phyloP scores from a whole-genome alignment of 2,329 filamentous ascomycete species.

The Dothideomycetes sp. region DNA sequence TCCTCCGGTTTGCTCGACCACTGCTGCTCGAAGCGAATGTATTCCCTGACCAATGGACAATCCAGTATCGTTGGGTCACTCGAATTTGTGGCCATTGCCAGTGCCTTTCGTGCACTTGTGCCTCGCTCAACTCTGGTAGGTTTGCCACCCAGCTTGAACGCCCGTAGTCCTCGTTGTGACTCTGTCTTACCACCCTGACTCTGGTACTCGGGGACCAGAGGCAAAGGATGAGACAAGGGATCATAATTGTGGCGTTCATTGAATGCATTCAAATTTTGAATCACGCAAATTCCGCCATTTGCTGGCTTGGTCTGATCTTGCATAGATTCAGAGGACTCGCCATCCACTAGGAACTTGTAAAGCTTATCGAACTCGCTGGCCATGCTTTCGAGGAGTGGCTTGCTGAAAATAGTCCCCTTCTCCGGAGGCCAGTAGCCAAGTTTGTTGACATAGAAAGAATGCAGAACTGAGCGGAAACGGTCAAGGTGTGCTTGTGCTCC shows the following conservation, averaged over 20 bases:
- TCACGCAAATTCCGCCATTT: constrained; percentile 54
- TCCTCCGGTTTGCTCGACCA: constrained; percentile 45
- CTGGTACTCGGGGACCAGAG: constrained; percentile 47
- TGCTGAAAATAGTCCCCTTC: constrained; percentile 41
- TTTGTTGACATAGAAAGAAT: constrained; percentile 53
- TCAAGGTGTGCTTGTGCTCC: constrained; percentile 57
- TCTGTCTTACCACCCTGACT: constrained; percentile 16
- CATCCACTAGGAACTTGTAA: constrained; percentile 62
- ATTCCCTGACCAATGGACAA: constrained; percentile 52
- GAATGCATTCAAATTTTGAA: constrained; percentile 58
- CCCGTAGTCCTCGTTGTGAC: constrained; percentile 23
- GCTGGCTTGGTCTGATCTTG: constrained; percentile 35
- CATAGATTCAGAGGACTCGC: constrained; percentile 32
- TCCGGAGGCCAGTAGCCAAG: constrained; percentile 63
- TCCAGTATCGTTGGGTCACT: constrained; percentile 23
- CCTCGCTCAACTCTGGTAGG: constrained; percentile 37
- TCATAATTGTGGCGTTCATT: constrained; percentile 49
- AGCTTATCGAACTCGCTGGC: constrained; percentile 58
- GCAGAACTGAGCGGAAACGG: constrained; percentile 58
- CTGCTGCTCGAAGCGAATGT: constrained; percentile 58
- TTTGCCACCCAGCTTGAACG: constrained; percentile 24
- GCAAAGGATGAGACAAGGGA: constrained; percentile 54
- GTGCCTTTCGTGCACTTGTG: constrained; percentile 41
- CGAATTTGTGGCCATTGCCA: constrained; percentile 39
- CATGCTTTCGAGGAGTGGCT: constrained; percentile 50